phyloP scores from a whole-genome alignment of 257 asterid genomes.

The Verbascum thapsus region DNA sequence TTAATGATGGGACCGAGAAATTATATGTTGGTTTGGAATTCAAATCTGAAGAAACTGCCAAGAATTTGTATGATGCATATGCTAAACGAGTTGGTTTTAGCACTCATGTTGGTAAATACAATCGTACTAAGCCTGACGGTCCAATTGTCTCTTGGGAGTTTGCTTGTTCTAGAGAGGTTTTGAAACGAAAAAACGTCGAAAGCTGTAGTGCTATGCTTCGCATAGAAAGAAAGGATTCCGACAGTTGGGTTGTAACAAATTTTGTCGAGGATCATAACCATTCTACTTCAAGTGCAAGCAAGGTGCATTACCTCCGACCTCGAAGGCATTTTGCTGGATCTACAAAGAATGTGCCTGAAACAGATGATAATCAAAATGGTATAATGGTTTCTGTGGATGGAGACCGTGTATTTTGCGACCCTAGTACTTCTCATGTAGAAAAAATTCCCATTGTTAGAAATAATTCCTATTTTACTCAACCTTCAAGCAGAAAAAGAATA shows the following conservation, averaged over 20 bases:
- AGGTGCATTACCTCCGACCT: slow-evolving; percentile 64
- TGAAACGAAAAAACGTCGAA: slow-evolving; percentile 55
- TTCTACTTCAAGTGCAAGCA: slow-evolving; percentile 52
- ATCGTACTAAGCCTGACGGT: slow-evolving; percentile 62
- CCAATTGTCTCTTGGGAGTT: slow-evolving; percentile 67
- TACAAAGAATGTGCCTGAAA: slow-evolving; percentile 46
- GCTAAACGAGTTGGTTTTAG: slow-evolving; percentile 69
- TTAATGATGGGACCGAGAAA: slow-evolving; percentile 45
- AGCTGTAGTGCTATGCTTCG: slow-evolving; percentile 71
- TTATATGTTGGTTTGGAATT: slow-evolving; percentile 76
- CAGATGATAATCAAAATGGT: slow-evolving; percentile 46
- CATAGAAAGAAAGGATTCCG: slow-evolving; percentile 52
- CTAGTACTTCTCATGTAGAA: slow-evolving; percentile 40
- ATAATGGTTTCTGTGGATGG: slow-evolving; percentile 49
- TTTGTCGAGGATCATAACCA: slow-evolving; percentile 83
- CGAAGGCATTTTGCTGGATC: slow-evolving; percentile 70
- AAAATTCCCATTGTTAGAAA: slow-evolving; percentile 35
- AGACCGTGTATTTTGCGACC: slow-evolving; percentile 47
- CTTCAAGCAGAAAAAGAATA: slow-evolving; percentile 57
- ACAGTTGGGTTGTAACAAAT: slow-evolving; percentile 68
- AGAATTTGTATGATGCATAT: slow-evolving; percentile 63
- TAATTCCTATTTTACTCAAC: slow-evolving; percentile 48
- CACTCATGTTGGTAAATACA: slow-evolving; percentile 61
- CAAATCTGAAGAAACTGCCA: slow-evolving; percentile 72
- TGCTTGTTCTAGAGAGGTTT: slow-evolving; percentile 64